Conservation (phyloP, 2,329 filamentous ascomycete species). For the Malbranchea cinnamomea region DNA sequence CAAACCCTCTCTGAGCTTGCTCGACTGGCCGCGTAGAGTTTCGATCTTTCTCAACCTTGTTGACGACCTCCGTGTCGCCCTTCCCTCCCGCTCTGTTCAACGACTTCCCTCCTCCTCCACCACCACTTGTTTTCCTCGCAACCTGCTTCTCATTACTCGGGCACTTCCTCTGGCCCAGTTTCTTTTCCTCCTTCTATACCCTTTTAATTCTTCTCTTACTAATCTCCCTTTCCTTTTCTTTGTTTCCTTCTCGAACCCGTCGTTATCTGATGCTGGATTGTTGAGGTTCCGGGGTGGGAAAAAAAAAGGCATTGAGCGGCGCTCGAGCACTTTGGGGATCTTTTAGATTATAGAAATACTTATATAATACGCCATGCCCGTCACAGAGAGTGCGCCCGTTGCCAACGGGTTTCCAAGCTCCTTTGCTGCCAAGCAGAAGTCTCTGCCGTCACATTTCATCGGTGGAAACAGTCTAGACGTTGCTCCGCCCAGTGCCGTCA, state of each 20-base stretch:
- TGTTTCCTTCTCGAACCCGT: background rate
- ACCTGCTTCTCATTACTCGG: no score
- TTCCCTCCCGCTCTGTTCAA: no score
- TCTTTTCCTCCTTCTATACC: no score
- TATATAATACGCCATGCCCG: constrained; percentile 23
- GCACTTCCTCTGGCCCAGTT: no score
- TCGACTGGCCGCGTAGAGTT: no score
- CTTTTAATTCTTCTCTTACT: constrained; percentile 1
- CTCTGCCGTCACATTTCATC: constrained; percentile 88
- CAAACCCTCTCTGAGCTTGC: no score
- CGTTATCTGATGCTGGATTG: background rate
- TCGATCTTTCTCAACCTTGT: no score
- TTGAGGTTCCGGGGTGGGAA: background rate
- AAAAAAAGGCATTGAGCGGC: constrained; percentile 1
- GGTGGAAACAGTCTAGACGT: constrained; percentile 78
- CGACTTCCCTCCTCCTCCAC: no score
- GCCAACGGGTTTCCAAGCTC: constrained; percentile 44
- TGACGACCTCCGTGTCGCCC: no score
- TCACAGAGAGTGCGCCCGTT: constrained; percentile 19
- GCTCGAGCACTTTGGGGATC: constrained; percentile 4
- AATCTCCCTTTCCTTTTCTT: background rate
- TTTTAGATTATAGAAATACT: constrained; percentile 9
- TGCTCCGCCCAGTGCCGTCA: constrained; percentile 72
- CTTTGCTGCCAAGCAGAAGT: constrained; percentile 66
- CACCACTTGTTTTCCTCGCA: no score